Base-by-base conservation (phyloP, 805 yeast species). In the Ogataea ramenticola region DNA sequence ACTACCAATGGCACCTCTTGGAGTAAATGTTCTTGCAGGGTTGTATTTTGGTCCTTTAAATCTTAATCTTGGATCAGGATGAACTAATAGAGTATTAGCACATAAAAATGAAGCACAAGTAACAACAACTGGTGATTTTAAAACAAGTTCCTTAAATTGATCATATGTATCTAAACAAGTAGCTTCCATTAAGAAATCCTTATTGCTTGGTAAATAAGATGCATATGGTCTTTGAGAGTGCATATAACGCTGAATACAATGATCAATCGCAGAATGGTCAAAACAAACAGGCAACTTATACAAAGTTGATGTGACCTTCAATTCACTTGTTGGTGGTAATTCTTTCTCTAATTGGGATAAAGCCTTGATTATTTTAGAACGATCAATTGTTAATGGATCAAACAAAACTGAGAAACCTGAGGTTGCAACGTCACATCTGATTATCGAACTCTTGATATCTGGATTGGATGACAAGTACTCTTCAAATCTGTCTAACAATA, bases 131-230 rank as follows among this genome's bases (percentile, higher is more conserved):
- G 93, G 71, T 72, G 84, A 93, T 58, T 89, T 75, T 5, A 98
- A 97, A 39, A 84, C 70, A 58, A 93, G 65, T 83, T 90, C 80
- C 53, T 87, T 86, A 48, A 81, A 73, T 42, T 91, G 90, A 42
- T 79, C 85, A 10, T 76, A 69, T 53, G 96, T 79, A 45, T 75
- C 76, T 37, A 93, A 73, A 19, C 83, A 93, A 62, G 91, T 91
- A 48, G 90, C 89, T 52, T 80, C 77, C 30, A 95, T 95, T 64
- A 91, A 77, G 67, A 93, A 91, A 62, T 91, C 98, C 49, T 91
- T 96, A 58, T 91, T 91, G 70, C 89, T 91, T 50, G 99, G 99
- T 57, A 91, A 74, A 97, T 98, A 91, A 36, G 98, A 98, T 6
- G 98, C 99, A 41, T 78, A 79, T 20, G 91, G 73, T 56, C 98